Evolutionary conservation across 2,329 filamentous ascomycete genomes (phyloP).

Genomic region (Mycogone perniciosa): DNA sequence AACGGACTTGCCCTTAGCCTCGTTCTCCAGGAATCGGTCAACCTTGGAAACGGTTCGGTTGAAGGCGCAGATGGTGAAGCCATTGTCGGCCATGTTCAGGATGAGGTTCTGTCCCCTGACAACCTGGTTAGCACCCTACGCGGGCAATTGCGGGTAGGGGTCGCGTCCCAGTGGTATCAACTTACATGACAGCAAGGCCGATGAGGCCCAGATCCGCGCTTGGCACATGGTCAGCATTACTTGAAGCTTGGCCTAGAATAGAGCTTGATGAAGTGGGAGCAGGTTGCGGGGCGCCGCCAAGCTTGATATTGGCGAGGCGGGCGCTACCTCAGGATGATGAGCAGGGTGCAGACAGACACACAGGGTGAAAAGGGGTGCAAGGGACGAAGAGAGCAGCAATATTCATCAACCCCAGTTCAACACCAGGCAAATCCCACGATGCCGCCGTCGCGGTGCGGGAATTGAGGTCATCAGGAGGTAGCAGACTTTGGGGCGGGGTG

Average conservation of each 20-base stretch:
- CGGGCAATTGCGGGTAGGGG: conserved; percentile 12
- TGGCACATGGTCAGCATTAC: conserved; percentile 51
- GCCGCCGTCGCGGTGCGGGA: conserved; percentile 25
- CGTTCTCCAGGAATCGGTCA: conserved; percentile 84
- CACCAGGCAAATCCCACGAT: conserved; percentile 17
- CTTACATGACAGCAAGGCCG: conserved; percentile 83
- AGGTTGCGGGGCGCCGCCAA: conserved; percentile 53
- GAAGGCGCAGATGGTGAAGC: conserved; percentile 96
- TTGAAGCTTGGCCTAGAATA: conserved; percentile 25
- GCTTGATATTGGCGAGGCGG: conserved; percentile 67
- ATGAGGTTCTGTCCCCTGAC: conserved; percentile 75
- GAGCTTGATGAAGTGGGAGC: conserved; percentile 23
- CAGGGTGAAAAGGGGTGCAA: conserved; percentile 15
- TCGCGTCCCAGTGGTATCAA: conserved; percentile 18
- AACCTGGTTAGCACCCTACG: conserved; percentile 12
- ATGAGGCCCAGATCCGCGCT: conserved; percentile 89
- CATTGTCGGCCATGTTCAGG: conserved; percentile 81
- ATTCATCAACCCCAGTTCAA: neutral
- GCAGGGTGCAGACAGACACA: conserved; percentile 24
- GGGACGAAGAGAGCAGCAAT: neutral
- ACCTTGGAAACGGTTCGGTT: conserved; percentile 99
- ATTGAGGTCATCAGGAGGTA: conserved; percentile 27
- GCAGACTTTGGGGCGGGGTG: conserved; percentile 30
- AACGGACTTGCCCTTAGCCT: conserved; percentile 92
- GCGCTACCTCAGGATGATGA: conserved; percentile 49